Base-by-base conservation (phyloP, 345 rosid species). In the Garcia nutans region DNA sequence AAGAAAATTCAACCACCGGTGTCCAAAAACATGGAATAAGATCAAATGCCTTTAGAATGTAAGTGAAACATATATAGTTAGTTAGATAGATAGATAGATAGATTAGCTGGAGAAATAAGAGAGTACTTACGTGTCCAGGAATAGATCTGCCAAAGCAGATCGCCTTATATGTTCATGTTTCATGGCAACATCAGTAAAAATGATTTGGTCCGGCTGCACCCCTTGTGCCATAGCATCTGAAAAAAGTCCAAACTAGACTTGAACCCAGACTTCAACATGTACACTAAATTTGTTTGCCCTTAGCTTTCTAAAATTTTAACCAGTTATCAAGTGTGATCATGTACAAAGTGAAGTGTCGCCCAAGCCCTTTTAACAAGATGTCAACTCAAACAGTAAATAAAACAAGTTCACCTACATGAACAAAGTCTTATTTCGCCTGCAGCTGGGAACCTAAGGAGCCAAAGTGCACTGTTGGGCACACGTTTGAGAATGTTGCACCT, bases 381-480 rank as follows among this genome's bases (percentile, higher is more conserved):
- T 12, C 23, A 45, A 5, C 31, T 50, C 55, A 1, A 42, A 58
- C 28, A n/a, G 69, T 16, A 42, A 16, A 72, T 55, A 57, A 20
- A 41, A 41, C 22, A 69, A 23, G 9, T 31, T 52, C 54, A 78
- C 97, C 16, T 87, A 96, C 99, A 92, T 75, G 90, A 57, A 15
- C 97, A 93, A 45, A 96, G 87, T 84, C 98, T 91, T 88, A 83
- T 90, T 85, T 96, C 99, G 66, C 99, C 99, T 1, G 99, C 97
- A 75, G 99, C 98, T 47, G 99, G 99, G 79, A 96, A 96, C 71
- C 97, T 89, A 55, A 96, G 97, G 65, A 96, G 99, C 99, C 99
- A 96, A 62, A 96, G 89, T 47, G 96, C 98, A 88, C 97, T 89
- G 72, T 91, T 92, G 71, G 99, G 97, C 31, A 96, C 97, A 20